Base-by-base conservation (phyloP, 441 rosid species). In the Adansonia grandidieri region DNA sequence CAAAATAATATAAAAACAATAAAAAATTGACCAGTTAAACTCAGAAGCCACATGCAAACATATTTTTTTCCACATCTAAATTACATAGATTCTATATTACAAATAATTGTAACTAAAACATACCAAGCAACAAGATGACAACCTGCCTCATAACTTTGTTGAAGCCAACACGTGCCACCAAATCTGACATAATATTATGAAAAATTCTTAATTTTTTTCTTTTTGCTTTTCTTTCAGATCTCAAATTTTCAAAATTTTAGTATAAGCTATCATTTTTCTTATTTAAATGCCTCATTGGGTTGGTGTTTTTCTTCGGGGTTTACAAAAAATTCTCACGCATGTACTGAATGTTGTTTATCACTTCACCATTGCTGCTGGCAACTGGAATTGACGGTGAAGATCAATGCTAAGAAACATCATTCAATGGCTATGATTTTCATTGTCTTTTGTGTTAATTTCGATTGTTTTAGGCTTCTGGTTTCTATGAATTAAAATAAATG, bases 141-240 rank as follows among this genome's bases (percentile, higher is more conserved):
- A 40, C 99, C 97, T 72, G 84, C 90, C 82, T 91, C 92, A 82
- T 96, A 92, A 1, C 97, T 96, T 78, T 96, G 99, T 86, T 91
- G 98, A 86, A 89, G 98, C 78, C 98, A 96, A 88, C 98, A 73
- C 97, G 97, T 85, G 97, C 99, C 71, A 91, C 99, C 91, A 94
- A 96, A 84, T 90, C 97, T 85, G 93, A 90, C 99, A 90, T 96
- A 32, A 48, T 75, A 20, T 75, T 70, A 47, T 58, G 70, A 69
- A 42, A 24, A 28, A 44, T 17, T 19, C 58, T 0, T 4, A 57
- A 19, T 57, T 57, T 61, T 15, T 57, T 50, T n/a, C 7, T 32
- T 32, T n/a, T n/a, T n/a, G n/a, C n/a, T 5, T 51, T 15, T 6
- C 53, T 56, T 20, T 63, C 6, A 20, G 32, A 50, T 9, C 80